These are phyloP conservation scores for Cryptococcus wingfieldii DNA, from an alignment of 1,284 basidiomycete species.

Conservation along the genomic window DNA sequence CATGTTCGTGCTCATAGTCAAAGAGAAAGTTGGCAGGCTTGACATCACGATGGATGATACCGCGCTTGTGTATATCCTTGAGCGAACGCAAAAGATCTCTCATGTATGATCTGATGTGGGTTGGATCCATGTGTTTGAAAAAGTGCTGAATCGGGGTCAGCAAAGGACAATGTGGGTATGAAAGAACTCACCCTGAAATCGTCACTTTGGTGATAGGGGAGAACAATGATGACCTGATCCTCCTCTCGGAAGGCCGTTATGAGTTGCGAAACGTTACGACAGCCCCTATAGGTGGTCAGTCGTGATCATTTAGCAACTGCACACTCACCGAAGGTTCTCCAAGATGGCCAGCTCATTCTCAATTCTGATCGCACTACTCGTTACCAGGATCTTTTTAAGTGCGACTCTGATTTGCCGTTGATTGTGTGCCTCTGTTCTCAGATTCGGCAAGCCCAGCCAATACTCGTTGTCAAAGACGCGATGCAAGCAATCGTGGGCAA, in stretches of 20 bases:
- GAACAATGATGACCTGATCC: constrained; percentile 90
- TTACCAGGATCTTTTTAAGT: constrained; percentile 95
- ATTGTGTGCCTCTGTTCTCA: neutral
- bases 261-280: constrained; percentile 80
- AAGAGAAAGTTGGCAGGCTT: constrained; percentile 98
- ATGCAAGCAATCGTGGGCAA: constrained; percentile 78
- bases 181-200: constrained; percentile 77
- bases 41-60: constrained; percentile 93
- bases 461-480: constrained; percentile 72
- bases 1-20: constrained; percentile 75
- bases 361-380: constrained; percentile 86
- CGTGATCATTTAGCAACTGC: neutral
- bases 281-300: constrained; percentile 57
- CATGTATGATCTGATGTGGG: constrained; percentile 74
- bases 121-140: constrained; percentile 45
- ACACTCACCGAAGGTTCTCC: constrained; percentile 58
- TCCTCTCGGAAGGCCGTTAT: constrained; percentile 88
- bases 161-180: neutral
- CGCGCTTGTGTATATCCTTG: constrained; percentile 80
- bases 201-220: constrained; percentile 88
- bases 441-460: constrained; percentile 59
- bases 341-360: constrained; percentile 93
- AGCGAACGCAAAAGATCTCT: constrained; percentile 86
- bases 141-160: constrained; percentile 35
- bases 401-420: constrained; percentile 67